A percentile compares a stretch with the other conserved stretches of the same genome.
These are phyloP conservation scores for Cladosporium phlei DNA, from an alignment of 2,329 filamentous ascomycete genomes.

Conservation along the genomic window DNA sequence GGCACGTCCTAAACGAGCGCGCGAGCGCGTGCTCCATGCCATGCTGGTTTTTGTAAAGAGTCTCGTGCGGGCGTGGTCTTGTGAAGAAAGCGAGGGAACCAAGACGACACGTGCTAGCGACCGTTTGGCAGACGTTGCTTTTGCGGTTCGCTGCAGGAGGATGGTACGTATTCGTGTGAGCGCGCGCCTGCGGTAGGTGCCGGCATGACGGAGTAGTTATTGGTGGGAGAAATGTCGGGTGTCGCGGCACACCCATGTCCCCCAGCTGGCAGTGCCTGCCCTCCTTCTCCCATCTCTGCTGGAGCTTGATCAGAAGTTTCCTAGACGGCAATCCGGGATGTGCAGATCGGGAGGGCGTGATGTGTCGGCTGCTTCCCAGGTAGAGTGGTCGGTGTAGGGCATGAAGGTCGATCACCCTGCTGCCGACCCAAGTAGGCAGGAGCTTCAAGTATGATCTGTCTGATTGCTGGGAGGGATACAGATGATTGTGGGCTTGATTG, in stretches of 20 bases:
- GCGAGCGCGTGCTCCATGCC: too few species aligned
- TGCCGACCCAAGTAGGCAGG: slow-evolving; percentile 5
- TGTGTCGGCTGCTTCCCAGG: slow-evolving; percentile 1
- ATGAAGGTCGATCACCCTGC: slow-evolving; percentile 5
- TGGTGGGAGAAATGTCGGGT: slow-evolving; percentile 4
- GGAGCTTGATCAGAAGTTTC: not conserved
- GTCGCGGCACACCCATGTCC: not conserved
- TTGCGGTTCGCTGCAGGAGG: not conserved
- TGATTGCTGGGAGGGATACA: slow-evolving; percentile 13
- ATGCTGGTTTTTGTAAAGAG: too few species aligned
- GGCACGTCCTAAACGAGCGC: too few species aligned
- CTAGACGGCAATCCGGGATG: not conserved
- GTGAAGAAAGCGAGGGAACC: too few species aligned
- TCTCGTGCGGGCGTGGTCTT: too few species aligned
- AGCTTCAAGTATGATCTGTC: slow-evolving; percentile 3
- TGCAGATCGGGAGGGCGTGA: slow-evolving; percentile 3
- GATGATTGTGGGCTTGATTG: slow-evolving; percentile 1
- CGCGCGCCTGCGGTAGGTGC: slow-evolving; percentile 2
- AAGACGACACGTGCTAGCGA: too few species aligned
- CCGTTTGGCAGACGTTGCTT: not conserved
- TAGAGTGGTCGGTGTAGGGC: slow-evolving; percentile 4
- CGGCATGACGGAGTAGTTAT: not conserved
- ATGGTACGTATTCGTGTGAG: not conserved
- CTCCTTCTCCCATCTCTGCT: too few species aligned
- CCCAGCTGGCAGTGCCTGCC: not conserved